Base-by-base conservation (phyloP, 164 flowering plant genomes). In the Vitis riparia region DNA sequence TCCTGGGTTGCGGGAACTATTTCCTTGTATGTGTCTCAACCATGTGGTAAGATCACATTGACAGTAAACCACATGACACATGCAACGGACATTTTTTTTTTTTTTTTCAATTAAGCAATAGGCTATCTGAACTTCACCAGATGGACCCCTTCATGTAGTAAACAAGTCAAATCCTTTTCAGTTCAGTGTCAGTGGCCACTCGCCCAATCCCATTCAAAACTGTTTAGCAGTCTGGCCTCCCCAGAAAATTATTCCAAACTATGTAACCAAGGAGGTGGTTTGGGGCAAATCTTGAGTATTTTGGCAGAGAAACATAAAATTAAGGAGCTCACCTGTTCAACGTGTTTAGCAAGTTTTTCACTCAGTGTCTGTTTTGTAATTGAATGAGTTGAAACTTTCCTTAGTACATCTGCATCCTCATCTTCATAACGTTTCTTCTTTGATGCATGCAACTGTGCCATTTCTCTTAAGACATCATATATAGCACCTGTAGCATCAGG, bases 261-360 rank as follows among this genome's bases (percentile, higher is more conserved):
- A 11, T 59, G 27, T 11, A 23, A 1, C 27, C 27, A 23, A 11
- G 27, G 19, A 23, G 10, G 37, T 23, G 32, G 37, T 59, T 27
- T 37, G 29, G 62, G 62, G n/a, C 14, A 53, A 53, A 53, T 11
- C 5, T 53, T 13, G n/a, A 11, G 56, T 53, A 14, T 12, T 53
- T 12, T 13, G 56, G 44, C 44, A 37, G 44, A 37, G 44, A 37
- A 37, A 37, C 44, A 37, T 6, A 6, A 37, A 37, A 37, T 37
- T 37, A 37, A 37, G 44, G 44, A 59, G 51, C 66, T 63, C 30
- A 94, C 98, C 94, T 94, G 87, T 74, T 91, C 96, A 71, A 95
- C 98, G 76, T 92, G 92, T 62, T 89, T 85, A 60, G 88, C 83
- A 51, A 93, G 97, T 81, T 88, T 88, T 75, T 93, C 97, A 55